Evolutionary conservation across 352 stramenopile genomes (phyloP), one percentile per base, ranked within the genome.

Genomic region (Aphanomyces cochlioides): DNA sequence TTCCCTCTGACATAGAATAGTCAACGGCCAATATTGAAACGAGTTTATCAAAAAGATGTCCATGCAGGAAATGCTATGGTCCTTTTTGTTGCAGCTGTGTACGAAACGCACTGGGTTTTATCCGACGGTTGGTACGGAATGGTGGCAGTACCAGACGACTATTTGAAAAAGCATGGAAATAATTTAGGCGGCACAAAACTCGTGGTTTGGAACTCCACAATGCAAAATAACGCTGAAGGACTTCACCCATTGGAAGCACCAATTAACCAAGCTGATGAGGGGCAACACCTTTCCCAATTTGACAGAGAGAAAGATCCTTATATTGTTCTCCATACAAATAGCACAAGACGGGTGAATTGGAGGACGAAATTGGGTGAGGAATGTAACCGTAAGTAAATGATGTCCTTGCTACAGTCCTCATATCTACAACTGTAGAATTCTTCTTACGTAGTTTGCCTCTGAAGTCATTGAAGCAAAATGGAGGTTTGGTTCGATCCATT

Each of bases 61-160:
- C 90, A 80, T 60, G 75, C 82, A 7, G 73, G 79, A n/a, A 84
- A 75, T 56, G 88, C 81, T 47, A 85, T 90, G 78, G 77, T 89
- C 21, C 74, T 92, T 7, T 85, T 80, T 45, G 72, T 92, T 63
- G 84, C 81, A 67, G 76, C 74, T 34, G 80, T 87, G 15, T 50
- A 89, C n/a, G 81, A 79, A 7, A 65, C 79, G 3, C 77, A 78
- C 48, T 88, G 79, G 79, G 83, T 92, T 38, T 69, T 92, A 12
- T 90, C 81, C 1, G 84, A 92, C 73, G 84, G 84, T 28, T 90
- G 84, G 84, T 89, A 92, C 72, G 80, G 74, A 36, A 72, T 90
- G 4, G 88, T 89, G 41, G 81, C 75, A 28, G 72, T 90, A 12
- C 81, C 83, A 47, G 83, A 90, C 63, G 47, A 65, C 8, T 64